Evolutionary conservation across 2,329 filamentous ascomycete genomes (phyloP), one percentile per base, ranked within the genome.

Genomic region (Neofusicoccum ribis): DNA sequence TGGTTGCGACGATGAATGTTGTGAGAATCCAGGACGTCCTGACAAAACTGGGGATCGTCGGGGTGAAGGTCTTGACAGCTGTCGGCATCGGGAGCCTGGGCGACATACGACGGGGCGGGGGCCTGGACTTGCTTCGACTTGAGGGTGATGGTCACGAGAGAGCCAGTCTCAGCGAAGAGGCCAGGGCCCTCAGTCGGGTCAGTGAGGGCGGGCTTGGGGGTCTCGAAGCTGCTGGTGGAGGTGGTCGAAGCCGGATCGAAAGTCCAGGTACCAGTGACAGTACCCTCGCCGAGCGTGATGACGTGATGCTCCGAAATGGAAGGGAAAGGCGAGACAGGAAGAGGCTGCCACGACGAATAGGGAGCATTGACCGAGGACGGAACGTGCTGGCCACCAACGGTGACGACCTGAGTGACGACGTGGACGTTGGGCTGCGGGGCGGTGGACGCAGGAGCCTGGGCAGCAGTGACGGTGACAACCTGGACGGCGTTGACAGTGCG

Each of bases 1-100:
- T 62, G 59, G 59, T 62, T 62, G 31, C 34, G 44, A 9, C 59
- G 59, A 31, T 62, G 59, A 3, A 31, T 44, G 59, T 62, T 62
- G 46, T 62, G 47, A 34, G 59, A 34, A 15, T 50, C 46, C 46
- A 50, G 8, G 2, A 37, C 36, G 15, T 51, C 36, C 12, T 49
- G 36, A 36, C 59, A 62, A 20, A 50, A 34, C 46, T 62, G 17
- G 58, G 46, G 17, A 31, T 61, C 20, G 5, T 44, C 37, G 3
- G 27, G 43, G 20, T 62, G 44, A 37, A 51, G 46, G 12, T 39
- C 17, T 3, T 43, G 7, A 9, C 31, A 41, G 8, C 7, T 8
- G 44, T 17, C n/a, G 2, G 31, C 12, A 39, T 14, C 5, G 20
- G 14, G n/a, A 27, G 7, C 41, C 4, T 37, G 9, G 17, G 11